These are phyloP conservation scores for Chenopodium berlandieri DNA, from an alignment of 148 eudicot species.

Conservation along the genomic window DNA sequence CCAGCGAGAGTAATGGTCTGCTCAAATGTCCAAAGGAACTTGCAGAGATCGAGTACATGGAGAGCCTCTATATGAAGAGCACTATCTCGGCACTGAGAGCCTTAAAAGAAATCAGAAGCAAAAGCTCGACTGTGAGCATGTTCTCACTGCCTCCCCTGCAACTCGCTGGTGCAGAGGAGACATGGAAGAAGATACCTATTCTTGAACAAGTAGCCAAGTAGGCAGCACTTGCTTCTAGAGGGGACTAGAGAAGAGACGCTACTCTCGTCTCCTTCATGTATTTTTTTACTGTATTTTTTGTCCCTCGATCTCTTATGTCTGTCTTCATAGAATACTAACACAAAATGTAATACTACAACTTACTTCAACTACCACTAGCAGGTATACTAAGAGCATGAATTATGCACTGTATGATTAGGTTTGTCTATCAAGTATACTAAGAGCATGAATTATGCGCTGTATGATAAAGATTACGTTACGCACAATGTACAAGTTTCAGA, in stretches of 20 bases:
- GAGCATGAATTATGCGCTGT: background rate
- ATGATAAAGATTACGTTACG: background rate
- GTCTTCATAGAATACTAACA: conserved; percentile 32
- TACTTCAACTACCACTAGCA: conserved; percentile 11
- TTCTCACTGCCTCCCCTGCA: conserved; percentile 89
- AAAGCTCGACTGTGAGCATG: conserved; percentile 77
- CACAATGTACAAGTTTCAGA: conserved; percentile 3
- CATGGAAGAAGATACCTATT: conserved; percentile 56
- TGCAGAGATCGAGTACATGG: conserved; percentile 67
- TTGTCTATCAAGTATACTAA: no score
- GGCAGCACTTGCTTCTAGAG: background rate
- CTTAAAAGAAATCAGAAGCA: conserved; percentile 69
- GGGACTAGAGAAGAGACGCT: background rate
- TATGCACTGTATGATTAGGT: conserved; percentile 13
- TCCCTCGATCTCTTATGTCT: background rate
- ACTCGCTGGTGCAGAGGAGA: conserved; percentile 49
- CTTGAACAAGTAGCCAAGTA: conserved; percentile 67
- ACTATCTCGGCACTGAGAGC: conserved; percentile 68
- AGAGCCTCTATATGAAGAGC: conserved; percentile 75
- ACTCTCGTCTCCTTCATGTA: conserved; percentile 6
- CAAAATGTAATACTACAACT: conserved; percentile 27
- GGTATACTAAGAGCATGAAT: conserved; percentile 19
- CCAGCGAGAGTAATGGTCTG: conserved; percentile 16
- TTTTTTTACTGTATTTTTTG: conserved; percentile 1
- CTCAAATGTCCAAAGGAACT: conserved; percentile 62